These are phyloP conservation scores for Thermoascus crustaceus DNA, from an alignment of 2,329 filamentous ascomycete genomes.

Conservation along the genomic window DNA sequence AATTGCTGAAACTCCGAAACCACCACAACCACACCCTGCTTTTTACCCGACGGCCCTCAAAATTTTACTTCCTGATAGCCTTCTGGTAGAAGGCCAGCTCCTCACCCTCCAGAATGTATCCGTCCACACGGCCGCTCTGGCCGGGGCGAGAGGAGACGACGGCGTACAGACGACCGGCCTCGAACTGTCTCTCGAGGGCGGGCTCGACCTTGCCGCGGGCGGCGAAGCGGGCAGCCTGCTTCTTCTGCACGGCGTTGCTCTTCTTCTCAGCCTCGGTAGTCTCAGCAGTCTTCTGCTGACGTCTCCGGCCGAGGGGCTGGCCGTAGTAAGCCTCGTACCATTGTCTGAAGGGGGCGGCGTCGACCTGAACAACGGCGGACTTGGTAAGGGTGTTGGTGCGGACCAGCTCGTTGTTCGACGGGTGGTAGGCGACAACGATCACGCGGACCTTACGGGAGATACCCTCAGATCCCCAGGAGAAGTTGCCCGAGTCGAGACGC, in stretches of 20 bases:
- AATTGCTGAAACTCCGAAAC: conserved; percentile 31
- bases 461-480: conserved; percentile 98
- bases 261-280: conserved; percentile 67
- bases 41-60: conserved; percentile 22
- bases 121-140: conserved; percentile 93
- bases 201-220: conserved; percentile 84
- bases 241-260: conserved; percentile 91
- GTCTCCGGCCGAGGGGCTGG: conserved; percentile 75
- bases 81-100: conserved; percentile 99
- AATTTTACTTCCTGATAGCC: conserved; percentile 91
- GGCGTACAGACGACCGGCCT: conserved; percentile 95
- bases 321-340: conserved; percentile 99
- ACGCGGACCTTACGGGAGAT: conserved; percentile 98
- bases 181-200: conserved; percentile 95
- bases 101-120: conserved; percentile 98
- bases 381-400: conserved; percentile 99
- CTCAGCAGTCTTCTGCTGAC: conserved; percentile 67
- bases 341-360: conserved; percentile 97
- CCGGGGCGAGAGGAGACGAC: conserved; percentile 88
- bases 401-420: conserved; percentile 99
- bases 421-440: conserved; percentile 97
- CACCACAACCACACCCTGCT: no score
- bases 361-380: conserved; percentile 96
- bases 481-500: conserved; percentile 97
- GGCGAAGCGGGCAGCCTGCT: conserved; percentile 83